phyloP scores from a whole-genome alignment of 1,284 basidiomycete genomes.

The Rhodotorula glutinis region DNA sequence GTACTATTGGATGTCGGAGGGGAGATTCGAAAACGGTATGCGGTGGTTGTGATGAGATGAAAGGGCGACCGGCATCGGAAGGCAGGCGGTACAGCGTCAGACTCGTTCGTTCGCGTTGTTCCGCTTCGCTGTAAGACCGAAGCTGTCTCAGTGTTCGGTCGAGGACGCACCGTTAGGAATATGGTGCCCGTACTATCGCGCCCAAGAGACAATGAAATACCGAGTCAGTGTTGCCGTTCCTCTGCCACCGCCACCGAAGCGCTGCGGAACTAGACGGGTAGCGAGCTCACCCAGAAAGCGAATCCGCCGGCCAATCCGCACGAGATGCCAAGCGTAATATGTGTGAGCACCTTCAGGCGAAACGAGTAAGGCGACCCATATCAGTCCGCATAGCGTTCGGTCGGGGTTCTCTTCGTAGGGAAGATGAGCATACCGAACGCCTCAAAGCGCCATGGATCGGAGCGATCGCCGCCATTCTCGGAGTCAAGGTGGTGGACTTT shows the following conservation, averaged over 20 bases:
- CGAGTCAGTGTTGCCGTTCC: not conserved
- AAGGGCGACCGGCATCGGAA: too few species aligned
- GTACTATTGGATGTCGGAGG: not conserved
- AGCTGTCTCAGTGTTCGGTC: not conserved
- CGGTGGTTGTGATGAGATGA: not conserved
- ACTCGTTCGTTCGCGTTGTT: not conserved
- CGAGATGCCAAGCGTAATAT: constrained; percentile 14
- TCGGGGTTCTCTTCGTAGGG: too few species aligned
- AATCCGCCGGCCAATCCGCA: constrained; percentile 15
- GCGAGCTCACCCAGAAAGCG: constrained; percentile 23
- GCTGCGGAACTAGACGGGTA: too few species aligned
- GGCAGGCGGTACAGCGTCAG: not conserved
- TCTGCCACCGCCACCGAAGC: not conserved
- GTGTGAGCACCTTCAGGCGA: constrained; percentile 8
- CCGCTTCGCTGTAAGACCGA: not conserved
- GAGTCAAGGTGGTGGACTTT: too few species aligned
- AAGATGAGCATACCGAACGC: constrained; percentile 4
- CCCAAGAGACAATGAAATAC: not conserved
- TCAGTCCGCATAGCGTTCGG: too few species aligned
- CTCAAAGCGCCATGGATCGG: constrained; percentile 27
- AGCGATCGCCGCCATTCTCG: constrained; percentile 23
- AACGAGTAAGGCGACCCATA: too few species aligned
- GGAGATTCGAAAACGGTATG: too few species aligned
- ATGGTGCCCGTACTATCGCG: not conserved
- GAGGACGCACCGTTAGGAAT: not conserved